phyloP scores from a whole-genome alignment of 306 rosid species.

The Hylodesmum podocarpum region DNA sequence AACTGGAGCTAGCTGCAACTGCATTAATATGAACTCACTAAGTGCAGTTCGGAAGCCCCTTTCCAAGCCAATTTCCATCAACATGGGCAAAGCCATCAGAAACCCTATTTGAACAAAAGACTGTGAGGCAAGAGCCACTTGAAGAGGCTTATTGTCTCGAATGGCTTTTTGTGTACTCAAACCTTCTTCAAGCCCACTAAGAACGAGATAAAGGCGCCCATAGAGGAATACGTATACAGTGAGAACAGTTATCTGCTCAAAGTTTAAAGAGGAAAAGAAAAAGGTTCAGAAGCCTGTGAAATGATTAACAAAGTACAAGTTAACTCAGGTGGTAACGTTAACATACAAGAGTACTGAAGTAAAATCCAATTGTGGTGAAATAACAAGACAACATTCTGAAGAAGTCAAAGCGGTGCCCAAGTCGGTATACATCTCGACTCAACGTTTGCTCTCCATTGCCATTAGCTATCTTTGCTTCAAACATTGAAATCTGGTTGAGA shows the following conservation, averaged over 20 bases:
- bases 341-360: constrained; percentile 88
- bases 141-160: constrained; percentile 96
- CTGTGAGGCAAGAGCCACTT: constrained; percentile 97
- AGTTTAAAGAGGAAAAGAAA: constrained; percentile 15
- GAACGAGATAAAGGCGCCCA: constrained; percentile 96
- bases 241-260: constrained; percentile 88
- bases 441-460: constrained; percentile 97
- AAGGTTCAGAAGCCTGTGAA: constrained; percentile 7
- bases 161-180: constrained; percentile 69
- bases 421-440: constrained; percentile 95
- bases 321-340: constrained; percentile 12
- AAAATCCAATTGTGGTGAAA: constrained; percentile 95
- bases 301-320: not conserved
- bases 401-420: constrained; percentile 97
- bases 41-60: constrained; percentile 96
- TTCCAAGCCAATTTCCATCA: constrained; percentile 98
- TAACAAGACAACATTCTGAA: constrained; percentile 94
- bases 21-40: constrained; percentile 93
- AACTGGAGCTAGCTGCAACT: constrained; percentile 93
- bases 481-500: constrained; percentile 98
- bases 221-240: constrained; percentile 92
- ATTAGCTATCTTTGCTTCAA: constrained; percentile 96
- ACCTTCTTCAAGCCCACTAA: constrained; percentile 96
- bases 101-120: constrained; percentile 96
- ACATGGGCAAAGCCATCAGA: constrained; percentile 95